A percentile compares a stretch with the other conserved stretches of the same genome.
Conservation (phyloP, 108 stramenopile species). For the Cyclotella distinguenda region DNA sequence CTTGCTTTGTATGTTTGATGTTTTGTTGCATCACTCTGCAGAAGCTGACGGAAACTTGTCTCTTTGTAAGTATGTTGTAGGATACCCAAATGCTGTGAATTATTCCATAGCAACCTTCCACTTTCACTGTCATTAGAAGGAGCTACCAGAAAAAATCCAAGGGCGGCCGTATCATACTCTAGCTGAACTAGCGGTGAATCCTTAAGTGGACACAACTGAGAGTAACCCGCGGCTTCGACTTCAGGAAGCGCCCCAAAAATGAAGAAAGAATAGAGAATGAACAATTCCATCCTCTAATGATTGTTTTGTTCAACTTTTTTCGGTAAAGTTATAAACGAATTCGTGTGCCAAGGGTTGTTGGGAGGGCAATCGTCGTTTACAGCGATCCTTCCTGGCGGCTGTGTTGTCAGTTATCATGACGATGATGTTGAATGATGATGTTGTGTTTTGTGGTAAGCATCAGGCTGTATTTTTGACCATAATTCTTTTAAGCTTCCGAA, state of each 20-base stretch:
- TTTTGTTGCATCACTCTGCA: neutral
- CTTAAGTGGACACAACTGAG: slow-evolving; percentile 23
- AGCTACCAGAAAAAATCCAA: slow-evolving; percentile 18
- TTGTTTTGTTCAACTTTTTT: too few species aligned
- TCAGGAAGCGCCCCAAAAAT: neutral
- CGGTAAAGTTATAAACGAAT: too few species aligned
- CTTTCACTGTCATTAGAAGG: neutral
- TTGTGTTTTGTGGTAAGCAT: too few species aligned
- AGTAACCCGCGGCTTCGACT: slow-evolving; percentile 7
- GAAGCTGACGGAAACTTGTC: neutral
- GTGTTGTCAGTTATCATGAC: too few species aligned
- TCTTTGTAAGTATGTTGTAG: neutral
- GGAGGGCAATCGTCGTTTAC: too few species aligned
- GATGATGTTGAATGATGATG: too few species aligned
- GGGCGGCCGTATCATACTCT: slow-evolving; percentile 24
- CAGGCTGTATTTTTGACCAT: too few species aligned
- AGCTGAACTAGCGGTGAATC: slow-evolving; percentile 18
- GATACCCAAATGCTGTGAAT: slow-evolving; percentile 5
- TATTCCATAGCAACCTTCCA: neutral
- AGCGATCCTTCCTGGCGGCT: too few species aligned
- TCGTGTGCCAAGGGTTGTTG: too few species aligned
- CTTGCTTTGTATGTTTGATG: slow-evolving; percentile 17
- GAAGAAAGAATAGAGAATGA: neutral
- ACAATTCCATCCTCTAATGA: too few species aligned
- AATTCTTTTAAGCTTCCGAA: too few species aligned